A percentile compares a stretch with the other conserved stretches of the same genome.
Conservation (phyloP, 2,329 filamentous ascomycete genomes). For the Fusarium agapanthi region DNA sequence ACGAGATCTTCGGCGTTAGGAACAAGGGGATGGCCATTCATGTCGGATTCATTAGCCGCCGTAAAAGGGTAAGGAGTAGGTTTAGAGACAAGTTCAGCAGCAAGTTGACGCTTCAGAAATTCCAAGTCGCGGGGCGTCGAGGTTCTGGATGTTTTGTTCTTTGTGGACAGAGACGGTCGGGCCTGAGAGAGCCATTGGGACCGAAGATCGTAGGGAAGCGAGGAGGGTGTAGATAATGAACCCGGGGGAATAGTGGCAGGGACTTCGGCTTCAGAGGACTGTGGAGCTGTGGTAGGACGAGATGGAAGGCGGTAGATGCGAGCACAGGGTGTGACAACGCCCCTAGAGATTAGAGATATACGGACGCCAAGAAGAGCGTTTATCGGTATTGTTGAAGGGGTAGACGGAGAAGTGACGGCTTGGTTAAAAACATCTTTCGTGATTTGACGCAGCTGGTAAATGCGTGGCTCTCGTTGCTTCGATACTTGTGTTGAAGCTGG, state of each 20-base stretch:
- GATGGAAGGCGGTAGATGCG: constrained; percentile 85
- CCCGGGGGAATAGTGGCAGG: constrained; percentile 53
- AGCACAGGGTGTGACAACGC: constrained; percentile 75
- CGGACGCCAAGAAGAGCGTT: constrained; percentile 67
- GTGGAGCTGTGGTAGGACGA: constrained; percentile 20
- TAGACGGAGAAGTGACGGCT: constrained; percentile 34
- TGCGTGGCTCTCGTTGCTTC: neutral
- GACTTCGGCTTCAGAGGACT: constrained; percentile 53
- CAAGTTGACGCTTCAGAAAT: constrained; percentile 55
- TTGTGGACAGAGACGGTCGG: constrained; percentile 32
- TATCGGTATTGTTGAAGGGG: constrained; percentile 41
- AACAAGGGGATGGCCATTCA: constrained; percentile 69
- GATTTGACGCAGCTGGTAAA: constrained; percentile 37
- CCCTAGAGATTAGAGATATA: constrained; percentile 74
- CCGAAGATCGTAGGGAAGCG: constrained; percentile 62
- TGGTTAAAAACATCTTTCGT: constrained; percentile 45
- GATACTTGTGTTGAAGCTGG: neutral
- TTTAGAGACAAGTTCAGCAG: constrained; percentile 57
- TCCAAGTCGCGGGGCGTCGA: constrained; percentile 44
- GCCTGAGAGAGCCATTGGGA: constrained; percentile 75
- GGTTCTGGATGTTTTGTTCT: constrained; percentile 12
- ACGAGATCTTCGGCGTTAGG: constrained; percentile 80
- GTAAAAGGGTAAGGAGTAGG: constrained; percentile 46
- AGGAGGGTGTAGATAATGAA: constrained; percentile 10
- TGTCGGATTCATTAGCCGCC: constrained; percentile 48